These are phyloP conservation scores for Arabidopsis arenosa DNA, from an alignment of 345 rosid species.

Conservation along the genomic window DNA sequence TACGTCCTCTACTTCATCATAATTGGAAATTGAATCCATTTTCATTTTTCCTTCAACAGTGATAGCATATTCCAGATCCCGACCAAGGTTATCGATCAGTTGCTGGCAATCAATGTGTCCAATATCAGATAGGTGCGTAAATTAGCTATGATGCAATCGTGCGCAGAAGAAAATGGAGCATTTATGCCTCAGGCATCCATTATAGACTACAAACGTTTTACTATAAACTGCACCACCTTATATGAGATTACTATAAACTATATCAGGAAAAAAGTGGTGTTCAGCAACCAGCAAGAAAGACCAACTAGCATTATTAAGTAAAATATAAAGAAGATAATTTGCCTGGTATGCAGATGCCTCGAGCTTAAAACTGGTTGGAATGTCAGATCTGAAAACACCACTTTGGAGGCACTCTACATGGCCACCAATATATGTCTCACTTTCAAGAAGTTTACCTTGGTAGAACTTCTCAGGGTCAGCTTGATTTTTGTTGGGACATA, in stretches of 20 bases:
- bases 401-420: slow-evolving; percentile 99
- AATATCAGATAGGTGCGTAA: slow-evolving; percentile 42
- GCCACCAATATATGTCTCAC: slow-evolving; percentile 98
- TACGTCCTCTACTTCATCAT: slow-evolving; percentile 80
- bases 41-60: slow-evolving; percentile 94
- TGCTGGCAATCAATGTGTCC: slow-evolving; percentile 58
- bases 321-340: slow-evolving; percentile 44
- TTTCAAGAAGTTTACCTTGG: slow-evolving; percentile 83
- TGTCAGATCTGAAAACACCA: slow-evolving; percentile 97
- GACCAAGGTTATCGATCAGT: slow-evolving; percentile 84
- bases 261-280: slow-evolving; percentile 7
- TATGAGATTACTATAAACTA: slow-evolving; percentile 8
- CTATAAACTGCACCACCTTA: not conserved
- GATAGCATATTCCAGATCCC: slow-evolving; percentile 95
- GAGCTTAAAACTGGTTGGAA: slow-evolving; percentile 91
- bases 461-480: slow-evolving; percentile 88
- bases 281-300: slow-evolving; percentile 2
- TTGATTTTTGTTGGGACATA: slow-evolving; percentile 98
- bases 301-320: slow-evolving; percentile 10
- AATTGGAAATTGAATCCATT: slow-evolving; percentile 77
- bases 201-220: slow-evolving; percentile 11
- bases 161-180: not conserved
- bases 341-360: slow-evolving; percentile 80
- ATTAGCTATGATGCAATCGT: slow-evolving; percentile 15
- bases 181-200: slow-evolving; percentile 23